These are phyloP conservation scores for Heritiera fomes DNA, from an alignment of 345 rosid species.

Conservation along the genomic window DNA sequence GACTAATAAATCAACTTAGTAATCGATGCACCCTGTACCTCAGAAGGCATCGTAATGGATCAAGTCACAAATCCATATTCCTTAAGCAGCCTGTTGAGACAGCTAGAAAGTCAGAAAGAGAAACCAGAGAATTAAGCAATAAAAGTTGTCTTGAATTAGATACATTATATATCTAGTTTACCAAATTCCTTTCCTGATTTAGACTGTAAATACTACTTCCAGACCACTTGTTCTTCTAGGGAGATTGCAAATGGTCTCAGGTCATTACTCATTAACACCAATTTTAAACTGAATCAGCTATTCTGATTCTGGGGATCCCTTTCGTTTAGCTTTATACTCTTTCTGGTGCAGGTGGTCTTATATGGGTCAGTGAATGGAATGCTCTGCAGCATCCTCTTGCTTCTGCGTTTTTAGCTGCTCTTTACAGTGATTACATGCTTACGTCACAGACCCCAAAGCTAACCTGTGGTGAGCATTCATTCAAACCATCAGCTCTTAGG, in stretches of 20 bases:
- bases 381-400: constrained; percentile 86
- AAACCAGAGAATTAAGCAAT: neutral
- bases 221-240: neutral
- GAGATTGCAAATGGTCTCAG: neutral
- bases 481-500: constrained; percentile 78
- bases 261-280: neutral
- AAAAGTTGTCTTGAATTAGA: neutral
- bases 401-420: constrained; percentile 84
- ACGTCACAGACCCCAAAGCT: constrained; percentile 64
- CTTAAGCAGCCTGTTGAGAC: neutral
- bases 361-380: constrained; percentile 92
- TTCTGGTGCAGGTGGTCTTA: constrained; percentile 74
- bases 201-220: neutral
- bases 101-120: neutral
- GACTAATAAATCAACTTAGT: neutral
- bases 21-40: neutral
- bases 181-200: constrained; percentile 1
- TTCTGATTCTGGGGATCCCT: neutral
- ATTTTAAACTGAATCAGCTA: neutral
- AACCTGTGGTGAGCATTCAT: constrained; percentile 64
- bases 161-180: neutral
- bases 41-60: neutral
- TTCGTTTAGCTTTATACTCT: neutral
- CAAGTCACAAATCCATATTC: neutral
- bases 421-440: constrained; percentile 96